A percentile compares a stretch with the other conserved stretches of the same genome.
Evolutionary conservation across 805 yeast species (phyloP).

Genomic region (Suhomyces xylopsoci): DNA sequence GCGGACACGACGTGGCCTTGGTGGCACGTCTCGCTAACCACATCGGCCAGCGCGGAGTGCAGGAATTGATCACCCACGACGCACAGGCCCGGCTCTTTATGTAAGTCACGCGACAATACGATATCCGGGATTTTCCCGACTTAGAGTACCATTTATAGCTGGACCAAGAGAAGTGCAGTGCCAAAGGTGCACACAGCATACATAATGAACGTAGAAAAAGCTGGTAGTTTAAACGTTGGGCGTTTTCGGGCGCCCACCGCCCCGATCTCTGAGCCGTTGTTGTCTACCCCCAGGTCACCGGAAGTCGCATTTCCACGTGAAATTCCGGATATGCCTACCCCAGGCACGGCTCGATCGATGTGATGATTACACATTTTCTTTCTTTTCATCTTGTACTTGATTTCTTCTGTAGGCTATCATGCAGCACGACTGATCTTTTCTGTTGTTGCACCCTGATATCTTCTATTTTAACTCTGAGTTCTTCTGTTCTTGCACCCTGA

Average conservation of each 20-base stretch:
- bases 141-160: not conserved
- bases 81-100: conserved; percentile 19
- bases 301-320: not conserved
- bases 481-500: not conserved
- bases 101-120: not conserved
- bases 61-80: conserved; percentile 20
- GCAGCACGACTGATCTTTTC: not conserved
- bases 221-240: not conserved
- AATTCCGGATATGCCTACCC: not conserved
- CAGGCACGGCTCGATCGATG: not conserved
- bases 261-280: not conserved
- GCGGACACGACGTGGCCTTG: conserved; percentile 1
- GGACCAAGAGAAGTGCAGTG: not conserved
- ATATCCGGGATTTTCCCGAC: not conserved
- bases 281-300: not conserved
- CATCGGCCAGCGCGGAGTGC: conserved; percentile 18
- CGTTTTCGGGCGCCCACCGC: not conserved
- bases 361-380: not conserved
- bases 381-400: not conserved
- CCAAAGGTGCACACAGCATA: not conserved
- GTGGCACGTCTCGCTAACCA: conserved; percentile 5
- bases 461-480: not conserved
- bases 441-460: not conserved
- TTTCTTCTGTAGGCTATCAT: not conserved
- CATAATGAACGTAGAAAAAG: not conserved